phyloP scores from a whole-genome alignment of 805 yeast species.

The Metschnikowia santaceciliae region DNA sequence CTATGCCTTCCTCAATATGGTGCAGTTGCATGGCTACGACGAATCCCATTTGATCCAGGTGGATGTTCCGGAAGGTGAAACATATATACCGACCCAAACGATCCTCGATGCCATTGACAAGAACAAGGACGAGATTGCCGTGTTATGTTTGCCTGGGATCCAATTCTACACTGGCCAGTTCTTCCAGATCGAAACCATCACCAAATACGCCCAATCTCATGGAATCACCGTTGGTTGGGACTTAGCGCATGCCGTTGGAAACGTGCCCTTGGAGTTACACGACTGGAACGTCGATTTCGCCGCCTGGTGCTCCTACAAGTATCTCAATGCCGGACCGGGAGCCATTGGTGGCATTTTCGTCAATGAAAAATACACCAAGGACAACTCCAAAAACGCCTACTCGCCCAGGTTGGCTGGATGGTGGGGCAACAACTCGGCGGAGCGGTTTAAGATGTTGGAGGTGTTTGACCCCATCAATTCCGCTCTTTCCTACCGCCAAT shows the following conservation, averaged over 20 bases:
- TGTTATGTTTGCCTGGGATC: constrained; percentile 80
- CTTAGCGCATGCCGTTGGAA: constrained; percentile 91
- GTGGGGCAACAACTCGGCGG: constrained; percentile 85
- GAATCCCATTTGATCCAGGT: constrained; percentile 60
- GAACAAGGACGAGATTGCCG: constrained; percentile 58
- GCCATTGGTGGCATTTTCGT: constrained; percentile 85
- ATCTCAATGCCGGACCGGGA: constrained; percentile 91
- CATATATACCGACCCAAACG: constrained; percentile 56
- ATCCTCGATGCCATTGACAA: constrained; percentile 54
- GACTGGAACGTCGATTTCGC: constrained; percentile 94
- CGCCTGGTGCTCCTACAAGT: constrained; percentile 91
- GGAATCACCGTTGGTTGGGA: constrained; percentile 84
- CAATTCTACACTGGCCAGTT: constrained; percentile 91
- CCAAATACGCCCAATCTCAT: constrained; percentile 50
- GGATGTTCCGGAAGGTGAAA: constrained; percentile 56
- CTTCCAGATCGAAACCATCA: constrained; percentile 72
- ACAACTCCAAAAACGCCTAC: constrained; percentile 28
- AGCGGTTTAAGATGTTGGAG: constrained; percentile 77
- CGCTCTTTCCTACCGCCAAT: constrained; percentile 84
- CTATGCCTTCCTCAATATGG: constrained; percentile 78
- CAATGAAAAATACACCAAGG: constrained; percentile 47
- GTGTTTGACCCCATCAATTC: constrained; percentile 75
- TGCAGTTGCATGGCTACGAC: constrained; percentile 49
- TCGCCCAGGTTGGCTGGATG: constrained; percentile 85
- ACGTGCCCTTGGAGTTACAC: constrained; percentile 71